phyloP scores from a whole-genome alignment of 805 yeast species.

The Trichomonascus vanleenenianus region DNA sequence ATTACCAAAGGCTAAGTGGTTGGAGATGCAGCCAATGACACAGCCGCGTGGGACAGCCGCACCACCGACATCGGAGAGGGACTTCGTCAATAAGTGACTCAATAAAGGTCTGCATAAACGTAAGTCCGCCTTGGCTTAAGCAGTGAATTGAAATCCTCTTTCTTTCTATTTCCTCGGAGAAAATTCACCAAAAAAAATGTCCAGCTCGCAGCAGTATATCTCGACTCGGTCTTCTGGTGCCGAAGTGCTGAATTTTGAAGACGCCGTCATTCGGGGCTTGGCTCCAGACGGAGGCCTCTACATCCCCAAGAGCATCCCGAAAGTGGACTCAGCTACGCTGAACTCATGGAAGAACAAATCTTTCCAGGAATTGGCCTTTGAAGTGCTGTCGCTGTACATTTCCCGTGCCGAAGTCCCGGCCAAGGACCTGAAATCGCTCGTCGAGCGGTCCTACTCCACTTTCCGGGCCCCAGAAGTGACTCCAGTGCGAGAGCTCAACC shows the following conservation, averaged over 20 bases:
- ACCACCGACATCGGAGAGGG: neutral
- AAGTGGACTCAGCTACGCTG: constrained; percentile 48
- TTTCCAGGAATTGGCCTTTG: constrained; percentile 81
- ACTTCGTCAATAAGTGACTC: neutral
- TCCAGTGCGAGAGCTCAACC: constrained; percentile 59
- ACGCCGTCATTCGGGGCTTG: constrained; percentile 53
- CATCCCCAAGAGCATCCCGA: constrained; percentile 77
- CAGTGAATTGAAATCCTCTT: neutral
- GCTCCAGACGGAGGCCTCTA: constrained; percentile 97
- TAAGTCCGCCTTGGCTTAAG: too few species aligned
- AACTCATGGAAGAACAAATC: constrained; percentile 63
- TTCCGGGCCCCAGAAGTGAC: constrained; percentile 86
- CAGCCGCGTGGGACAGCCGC: neutral
- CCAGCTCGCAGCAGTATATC: constrained; percentile 22
- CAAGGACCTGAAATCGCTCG: constrained; percentile 54
- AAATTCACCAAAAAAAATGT: neutral
- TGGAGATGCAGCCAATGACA: too few species aligned
- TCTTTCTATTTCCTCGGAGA: neutral
- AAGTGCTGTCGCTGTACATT: constrained; percentile 76
- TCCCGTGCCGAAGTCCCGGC: constrained; percentile 63
- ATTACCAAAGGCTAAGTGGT: too few species aligned
- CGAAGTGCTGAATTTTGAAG: constrained; percentile 28
- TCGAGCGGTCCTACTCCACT: constrained; percentile 74
- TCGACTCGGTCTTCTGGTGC: constrained; percentile 33
- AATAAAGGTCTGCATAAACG: neutral